These are phyloP conservation scores for Amphirosellinia nigrospora DNA, from an alignment of 495 filamentous ascomycete species.

Conservation along the genomic window DNA sequence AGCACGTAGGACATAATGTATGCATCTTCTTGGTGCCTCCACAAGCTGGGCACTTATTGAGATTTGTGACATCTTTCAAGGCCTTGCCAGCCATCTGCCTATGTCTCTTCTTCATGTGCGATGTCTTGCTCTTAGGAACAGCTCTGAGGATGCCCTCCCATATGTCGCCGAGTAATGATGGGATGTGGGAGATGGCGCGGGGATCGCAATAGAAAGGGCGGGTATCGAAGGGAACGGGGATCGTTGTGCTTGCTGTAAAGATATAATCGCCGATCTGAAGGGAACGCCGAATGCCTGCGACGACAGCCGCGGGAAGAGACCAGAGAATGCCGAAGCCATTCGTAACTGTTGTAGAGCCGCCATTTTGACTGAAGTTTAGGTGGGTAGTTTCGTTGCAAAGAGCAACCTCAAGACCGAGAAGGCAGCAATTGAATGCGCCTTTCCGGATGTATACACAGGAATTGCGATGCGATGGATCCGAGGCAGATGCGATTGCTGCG, in stretches of 20 bases:
- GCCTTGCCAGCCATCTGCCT: slow-evolving; percentile 94
- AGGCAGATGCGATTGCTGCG: neutral
- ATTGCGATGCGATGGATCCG: neutral
- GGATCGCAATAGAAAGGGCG: slow-evolving; percentile 57
- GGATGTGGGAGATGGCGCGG: slow-evolving; percentile 60
- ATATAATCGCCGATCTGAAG: slow-evolving; percentile 46
- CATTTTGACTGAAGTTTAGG: slow-evolving; percentile 38
- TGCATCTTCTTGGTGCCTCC: slow-evolving; percentile 88
- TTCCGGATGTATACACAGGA: slow-evolving; percentile 3
- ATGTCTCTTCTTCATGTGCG: slow-evolving; percentile 92
- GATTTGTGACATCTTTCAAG: slow-evolving; percentile 81
- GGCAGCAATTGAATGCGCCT: slow-evolving; percentile 21
- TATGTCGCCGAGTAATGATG: slow-evolving; percentile 69
- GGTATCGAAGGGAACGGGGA: slow-evolving; percentile 53
- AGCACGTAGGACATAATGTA: slow-evolving; percentile 81
- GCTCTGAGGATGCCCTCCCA: slow-evolving; percentile 93
- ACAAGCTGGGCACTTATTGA: slow-evolving; percentile 89
- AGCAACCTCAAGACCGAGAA: neutral
- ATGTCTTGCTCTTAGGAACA: slow-evolving; percentile 98
- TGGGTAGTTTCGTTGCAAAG: neutral
- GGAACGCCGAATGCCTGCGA: slow-evolving; percentile 45
- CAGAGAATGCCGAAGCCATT: slow-evolving; percentile 48
- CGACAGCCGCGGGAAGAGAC: slow-evolving; percentile 46
- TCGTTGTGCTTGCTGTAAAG: slow-evolving; percentile 40
- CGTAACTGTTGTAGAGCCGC: slow-evolving; percentile 48